These are phyloP conservation scores for Phytopythium boreale DNA, from an alignment of 352 stramenopile species.

Conservation along the genomic window DNA sequence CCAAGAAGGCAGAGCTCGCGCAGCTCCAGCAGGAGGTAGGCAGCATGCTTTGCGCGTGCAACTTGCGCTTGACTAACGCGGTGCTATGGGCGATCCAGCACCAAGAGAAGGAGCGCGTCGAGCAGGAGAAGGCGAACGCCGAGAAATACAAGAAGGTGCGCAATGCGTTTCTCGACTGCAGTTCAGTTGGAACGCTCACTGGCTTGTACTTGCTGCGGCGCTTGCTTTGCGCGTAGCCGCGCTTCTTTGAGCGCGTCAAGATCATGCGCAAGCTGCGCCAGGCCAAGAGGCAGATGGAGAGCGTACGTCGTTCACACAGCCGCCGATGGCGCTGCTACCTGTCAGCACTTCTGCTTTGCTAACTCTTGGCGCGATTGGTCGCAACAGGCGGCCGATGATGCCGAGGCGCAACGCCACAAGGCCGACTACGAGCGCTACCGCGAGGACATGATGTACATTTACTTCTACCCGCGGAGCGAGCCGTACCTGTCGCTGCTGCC, in stretches of 20 bases:
- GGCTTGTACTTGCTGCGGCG: background rate
- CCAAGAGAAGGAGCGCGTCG: conserved; percentile 41
- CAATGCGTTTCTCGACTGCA: background rate
- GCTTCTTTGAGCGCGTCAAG: conserved; percentile 84
- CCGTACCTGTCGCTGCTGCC: conserved; percentile 73
- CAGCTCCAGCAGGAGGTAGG: conserved; percentile 42
- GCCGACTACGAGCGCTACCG: conserved; percentile 44
- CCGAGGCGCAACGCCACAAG: conserved; percentile 32
- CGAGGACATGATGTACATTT: conserved; percentile 80
- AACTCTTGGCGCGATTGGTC: background rate
- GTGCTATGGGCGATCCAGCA: conserved; percentile 32
- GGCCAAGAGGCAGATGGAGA: conserved; percentile 40
- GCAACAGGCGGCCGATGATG: conserved; percentile 30
- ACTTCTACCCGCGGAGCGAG: conserved; percentile 74
- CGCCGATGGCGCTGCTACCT: too few relatives aligned
- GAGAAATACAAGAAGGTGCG: conserved; percentile 82
- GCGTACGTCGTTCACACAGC: conserved; percentile 21
- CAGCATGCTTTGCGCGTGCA: background rate
- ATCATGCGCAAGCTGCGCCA: conserved; percentile 80
- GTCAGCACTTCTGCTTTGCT: background rate
- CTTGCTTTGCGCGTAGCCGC: conserved; percentile 34
- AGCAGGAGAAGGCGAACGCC: conserved; percentile 63
- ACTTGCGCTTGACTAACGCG: background rate
- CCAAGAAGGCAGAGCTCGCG: conserved; percentile 49
- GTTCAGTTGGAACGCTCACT: background rate